A percentile compares a stretch with the other conserved stretches of the same genome.
phyloP scores from a whole-genome alignment of 2,329 filamentous ascomycete genomes.

The Pseudogymnoascus sp. region DNA sequence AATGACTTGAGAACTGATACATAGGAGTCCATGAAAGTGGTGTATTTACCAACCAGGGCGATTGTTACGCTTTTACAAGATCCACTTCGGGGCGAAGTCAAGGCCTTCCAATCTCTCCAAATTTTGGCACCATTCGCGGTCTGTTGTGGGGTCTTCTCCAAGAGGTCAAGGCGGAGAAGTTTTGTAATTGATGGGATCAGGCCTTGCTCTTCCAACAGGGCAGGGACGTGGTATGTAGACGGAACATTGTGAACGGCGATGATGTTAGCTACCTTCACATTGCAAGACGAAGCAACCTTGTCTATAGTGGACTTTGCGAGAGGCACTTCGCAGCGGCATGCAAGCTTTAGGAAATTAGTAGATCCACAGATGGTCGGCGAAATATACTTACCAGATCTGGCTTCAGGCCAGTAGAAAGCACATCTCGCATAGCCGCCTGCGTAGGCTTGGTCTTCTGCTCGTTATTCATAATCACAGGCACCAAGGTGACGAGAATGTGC shows the following conservation, averaged over 20 bases:
- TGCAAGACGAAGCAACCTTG: constrained; percentile 85
- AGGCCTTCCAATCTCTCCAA: constrained; percentile 70
- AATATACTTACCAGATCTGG: constrained; percentile 54
- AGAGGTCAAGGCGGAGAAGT: constrained; percentile 56
- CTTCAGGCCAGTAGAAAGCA: constrained; percentile 60
- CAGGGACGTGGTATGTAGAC: constrained; percentile 87
- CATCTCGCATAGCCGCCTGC: constrained; percentile 77
- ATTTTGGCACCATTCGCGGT: constrained; percentile 56
- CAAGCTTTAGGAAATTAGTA: constrained; percentile 51
- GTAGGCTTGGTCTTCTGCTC: constrained; percentile 98
- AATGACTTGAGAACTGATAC: constrained; percentile 76
- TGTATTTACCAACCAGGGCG: constrained; percentile 88
- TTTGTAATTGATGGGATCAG: constrained; percentile 58
- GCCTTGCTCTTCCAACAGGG: constrained; percentile 76
- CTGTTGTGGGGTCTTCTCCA: constrained; percentile 44
- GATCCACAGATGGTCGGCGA: constrained; percentile 10
- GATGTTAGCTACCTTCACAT: constrained; percentile 77
- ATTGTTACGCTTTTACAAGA: constrained; percentile 66
- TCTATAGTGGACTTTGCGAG: constrained; percentile 66
- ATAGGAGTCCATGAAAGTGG: constrained; percentile 75
- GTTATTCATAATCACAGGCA: constrained; percentile 52
- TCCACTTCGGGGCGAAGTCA: constrained; percentile 59
- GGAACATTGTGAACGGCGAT: constrained; percentile 80
- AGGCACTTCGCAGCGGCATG: constrained; percentile 79
- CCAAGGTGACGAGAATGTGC: constrained; percentile 81